A percentile compares a stretch with the other conserved stretches of the same genome.
phyloP scores from a whole-genome alignment of 768 basidiomycete genomes.

The Wakefieldia striispora region DNA sequence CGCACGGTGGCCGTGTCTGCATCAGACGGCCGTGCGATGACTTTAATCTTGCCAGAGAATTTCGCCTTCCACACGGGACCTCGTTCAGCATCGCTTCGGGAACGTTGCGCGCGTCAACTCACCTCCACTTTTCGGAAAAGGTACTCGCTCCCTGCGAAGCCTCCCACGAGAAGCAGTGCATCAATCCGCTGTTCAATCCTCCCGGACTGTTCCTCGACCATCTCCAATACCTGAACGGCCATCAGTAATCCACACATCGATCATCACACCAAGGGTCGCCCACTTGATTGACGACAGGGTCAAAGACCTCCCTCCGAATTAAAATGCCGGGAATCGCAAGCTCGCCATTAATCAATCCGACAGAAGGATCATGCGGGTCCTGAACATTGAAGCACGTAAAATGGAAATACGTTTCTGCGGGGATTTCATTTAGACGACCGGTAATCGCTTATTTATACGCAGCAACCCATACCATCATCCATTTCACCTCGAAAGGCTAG shows the following conservation, averaged over 20 bases:
- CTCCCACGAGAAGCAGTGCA: slow-evolving; percentile 86
- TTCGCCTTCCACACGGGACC: slow-evolving; percentile 46
- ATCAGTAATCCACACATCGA: slow-evolving; percentile 5
- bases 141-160: slow-evolving; percentile 86
- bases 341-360: slow-evolving; percentile 81
- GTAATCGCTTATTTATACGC: background rate
- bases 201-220: slow-evolving; percentile 74
- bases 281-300: slow-evolving; percentile 81
- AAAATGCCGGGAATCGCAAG: slow-evolving; percentile 79
- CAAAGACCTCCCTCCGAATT: slow-evolving; percentile 81
- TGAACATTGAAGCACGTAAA: slow-evolving; percentile 90
- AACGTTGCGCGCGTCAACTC: slow-evolving; percentile 21
- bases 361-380: slow-evolving; percentile 75
- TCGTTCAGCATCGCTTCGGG: background rate
- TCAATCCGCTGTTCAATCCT: slow-evolving; percentile 71
- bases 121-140: slow-evolving; percentile 78
- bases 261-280: slow-evolving; percentile 6
- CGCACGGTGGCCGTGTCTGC: slow-evolving; percentile 86
- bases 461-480: slow-evolving; percentile 61
- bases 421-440: slow-evolving; percentile 7
- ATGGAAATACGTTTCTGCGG: slow-evolving; percentile 74
- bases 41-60: slow-evolving; percentile 62
- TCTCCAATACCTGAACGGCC: slow-evolving; percentile 58
- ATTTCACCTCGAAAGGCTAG: slow-evolving; percentile 65
- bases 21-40: slow-evolving; percentile 82